Conservation (phyloP, 768 basidiomycete genomes). For the Tylopilus sp. region DNA sequence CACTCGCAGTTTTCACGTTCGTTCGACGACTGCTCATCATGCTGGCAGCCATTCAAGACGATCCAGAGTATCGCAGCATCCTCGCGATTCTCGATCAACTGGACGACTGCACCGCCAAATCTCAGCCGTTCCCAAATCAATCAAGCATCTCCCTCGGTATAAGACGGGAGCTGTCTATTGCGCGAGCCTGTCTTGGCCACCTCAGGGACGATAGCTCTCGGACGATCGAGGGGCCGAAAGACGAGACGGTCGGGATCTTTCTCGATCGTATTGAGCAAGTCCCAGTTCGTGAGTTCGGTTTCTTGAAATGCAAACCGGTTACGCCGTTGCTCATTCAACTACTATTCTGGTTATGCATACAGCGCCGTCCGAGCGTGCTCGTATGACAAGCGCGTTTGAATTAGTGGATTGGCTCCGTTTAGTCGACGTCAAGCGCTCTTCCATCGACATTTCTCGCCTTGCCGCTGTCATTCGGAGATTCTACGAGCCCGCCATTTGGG, state of each 20-base stretch:
- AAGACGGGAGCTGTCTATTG: constrained; percentile 42
- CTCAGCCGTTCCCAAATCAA: constrained; percentile 33
- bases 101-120: constrained; percentile 29
- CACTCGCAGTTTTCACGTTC: constrained; percentile 61
- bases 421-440: constrained; percentile 32
- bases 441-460: constrained; percentile 41
- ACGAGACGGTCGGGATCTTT: constrained; percentile 38
- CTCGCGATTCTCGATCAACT: constrained; percentile 36
- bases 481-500: constrained; percentile 39
- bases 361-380: constrained; percentile 38
- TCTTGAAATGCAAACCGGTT: not conserved
- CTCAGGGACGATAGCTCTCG: constrained; percentile 15
- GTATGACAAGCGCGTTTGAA: constrained; percentile 45
- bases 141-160: constrained; percentile 40
- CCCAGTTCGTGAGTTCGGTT: constrained; percentile 43
- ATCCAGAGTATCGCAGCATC: constrained; percentile 36
- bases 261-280: constrained; percentile 41
- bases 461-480: constrained; percentile 38
- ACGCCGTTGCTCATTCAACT: not conserved
- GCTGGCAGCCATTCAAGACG: constrained; percentile 52
- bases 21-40: constrained; percentile 59
- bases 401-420: constrained; percentile 66
- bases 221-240: not conserved
- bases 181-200: constrained; percentile 36
- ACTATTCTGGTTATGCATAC: not conserved